phyloP scores from a whole-genome alignment of 2,329 filamentous ascomycete genomes.

The Pseudogymnoascus sp. region DNA sequence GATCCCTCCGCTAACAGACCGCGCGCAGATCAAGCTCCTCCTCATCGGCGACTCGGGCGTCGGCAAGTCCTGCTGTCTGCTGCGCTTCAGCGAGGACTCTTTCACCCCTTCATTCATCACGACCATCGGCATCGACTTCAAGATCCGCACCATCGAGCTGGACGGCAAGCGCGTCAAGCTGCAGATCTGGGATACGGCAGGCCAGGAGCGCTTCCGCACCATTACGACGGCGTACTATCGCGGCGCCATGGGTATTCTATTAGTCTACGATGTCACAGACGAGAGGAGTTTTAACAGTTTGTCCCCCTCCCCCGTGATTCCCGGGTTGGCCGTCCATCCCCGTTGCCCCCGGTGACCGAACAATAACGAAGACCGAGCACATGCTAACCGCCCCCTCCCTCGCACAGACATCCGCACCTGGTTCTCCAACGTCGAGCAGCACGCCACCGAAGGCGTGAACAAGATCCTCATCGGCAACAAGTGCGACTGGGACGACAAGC shows the following conservation, averaged over 20 bases:
- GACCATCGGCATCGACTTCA: slow-evolving; percentile 99
- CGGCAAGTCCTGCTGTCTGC: slow-evolving; percentile 96
- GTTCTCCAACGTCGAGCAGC: slow-evolving; percentile 99
- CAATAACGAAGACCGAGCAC: slow-evolving; percentile 3
- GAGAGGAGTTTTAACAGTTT: slow-evolving; percentile 99
- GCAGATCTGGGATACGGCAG: slow-evolving; percentile 99
- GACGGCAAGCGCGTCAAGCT: slow-evolving; percentile 98
- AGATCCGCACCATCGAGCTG: slow-evolving; percentile 97
- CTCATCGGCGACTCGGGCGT: slow-evolving; percentile 99
- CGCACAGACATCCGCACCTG: slow-evolving; percentile 88
- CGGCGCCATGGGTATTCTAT: slow-evolving; percentile 93
- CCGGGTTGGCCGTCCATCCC: background rate
- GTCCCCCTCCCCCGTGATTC: slow-evolving; percentile 4
- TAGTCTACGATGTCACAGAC: slow-evolving; percentile 98
- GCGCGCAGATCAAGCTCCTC: slow-evolving; percentile 73
- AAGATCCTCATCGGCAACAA: slow-evolving; percentile 99
- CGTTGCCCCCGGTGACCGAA: background rate
- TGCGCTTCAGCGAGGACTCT: slow-evolving; percentile 97
- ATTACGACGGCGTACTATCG: slow-evolving; percentile 99
- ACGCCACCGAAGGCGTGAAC: slow-evolving; percentile 97
- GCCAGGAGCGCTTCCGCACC: slow-evolving; percentile 95
- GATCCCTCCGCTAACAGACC: slow-evolving; percentile 16
- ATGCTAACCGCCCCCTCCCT: slow-evolving; percentile 20
- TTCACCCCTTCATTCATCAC: slow-evolving; percentile 99
- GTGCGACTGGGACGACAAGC: slow-evolving; percentile 99